These are phyloP conservation scores for Closterium sp. DNA, from an alignment of 139 green algal species.

Conservation along the genomic window DNA sequence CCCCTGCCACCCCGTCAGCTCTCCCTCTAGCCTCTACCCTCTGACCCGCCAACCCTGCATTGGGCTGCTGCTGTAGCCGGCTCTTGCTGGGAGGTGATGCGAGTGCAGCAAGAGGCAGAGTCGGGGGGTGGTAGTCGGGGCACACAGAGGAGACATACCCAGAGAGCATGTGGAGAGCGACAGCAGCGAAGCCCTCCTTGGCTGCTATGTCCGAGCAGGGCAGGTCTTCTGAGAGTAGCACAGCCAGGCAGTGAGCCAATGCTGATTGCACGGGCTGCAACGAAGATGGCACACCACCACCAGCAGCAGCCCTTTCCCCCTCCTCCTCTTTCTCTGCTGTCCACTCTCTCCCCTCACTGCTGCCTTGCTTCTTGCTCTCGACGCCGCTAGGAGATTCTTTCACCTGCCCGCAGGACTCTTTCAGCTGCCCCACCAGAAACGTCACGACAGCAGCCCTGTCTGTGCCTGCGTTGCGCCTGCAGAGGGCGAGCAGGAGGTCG, in stretches of 20 bases:
- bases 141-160: constrained; percentile 42
- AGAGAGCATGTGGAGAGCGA: constrained; percentile 63
- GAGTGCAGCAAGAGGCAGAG: not conserved
- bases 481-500: constrained; percentile 53
- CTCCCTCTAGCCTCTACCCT: not conserved
- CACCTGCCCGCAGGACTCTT: not conserved
- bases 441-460: constrained; percentile 58
- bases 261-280: not conserved
- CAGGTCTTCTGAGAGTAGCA: constrained; percentile 69
- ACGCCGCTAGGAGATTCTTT: not conserved
- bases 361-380: not conserved
- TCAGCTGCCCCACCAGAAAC: constrained; percentile 61
- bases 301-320: not conserved
- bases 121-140: not conserved
- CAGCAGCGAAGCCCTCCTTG: constrained; percentile 44
- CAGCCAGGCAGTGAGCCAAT: constrained; percentile 51
- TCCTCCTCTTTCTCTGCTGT: not conserved
- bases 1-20: too few species aligned
- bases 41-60: not conserved
- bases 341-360: not conserved
- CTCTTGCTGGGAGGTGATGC: not conserved
- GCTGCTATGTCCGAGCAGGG: constrained; percentile 52
- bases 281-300: not conserved
- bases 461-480: constrained; percentile 59
- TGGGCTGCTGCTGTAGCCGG: not conserved